Evolutionary conservation across 768 basidiomycete genomes (phyloP), one percentile per base, ranked within the genome.

Genomic region (Daedalea quercina): DNA sequence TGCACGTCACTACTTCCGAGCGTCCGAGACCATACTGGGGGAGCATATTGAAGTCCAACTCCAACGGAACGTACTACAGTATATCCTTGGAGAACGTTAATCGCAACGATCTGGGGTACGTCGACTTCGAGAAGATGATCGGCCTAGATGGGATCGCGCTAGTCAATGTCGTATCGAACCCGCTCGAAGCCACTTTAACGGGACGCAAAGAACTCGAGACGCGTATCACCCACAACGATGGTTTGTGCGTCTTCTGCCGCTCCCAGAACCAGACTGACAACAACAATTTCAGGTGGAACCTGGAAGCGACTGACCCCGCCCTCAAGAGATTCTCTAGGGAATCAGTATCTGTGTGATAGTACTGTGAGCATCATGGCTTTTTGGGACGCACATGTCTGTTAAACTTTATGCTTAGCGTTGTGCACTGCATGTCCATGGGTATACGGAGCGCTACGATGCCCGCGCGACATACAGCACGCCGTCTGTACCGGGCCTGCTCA

Each of bases 81-180:
- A 66, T 94, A 11, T 90, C 94, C 0, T 63, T 90, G 35, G 87
- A 90, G 59, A 78, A 93, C 60, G 96, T 90, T 51, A 98, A 98
- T 67, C 80, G 96, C n/a, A 86, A 99, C 65, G 71, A 80, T 0
- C 65, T 72, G 0, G 96, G 96, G 3, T 98, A 79, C 62, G 94
- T 93, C 28, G 95, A 99, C 67, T 99, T 98, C 59, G 96, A 99
- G 73, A 99, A 98, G 76, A 87, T 97, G 78, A 81, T 88, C 52
- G 94, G 94, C 9, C 69, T 99, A 46, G 94, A 98, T 65, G 96
- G 96, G 0, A 95, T 99, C 57, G 95, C 95, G 4, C 70, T 99
- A 44, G 79, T 94, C 59, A 99, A 99, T 63, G 62, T 97, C 34
- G 92, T 99, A 7, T 69, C 85, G 6, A 96, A 98, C 63, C 77